Percentiles rank a stretch among this genome's conserved stretches.
Evolutionary conservation across 2,329 filamentous ascomycete genomes (phyloP).

Genomic region (Cadophora gregata): DNA sequence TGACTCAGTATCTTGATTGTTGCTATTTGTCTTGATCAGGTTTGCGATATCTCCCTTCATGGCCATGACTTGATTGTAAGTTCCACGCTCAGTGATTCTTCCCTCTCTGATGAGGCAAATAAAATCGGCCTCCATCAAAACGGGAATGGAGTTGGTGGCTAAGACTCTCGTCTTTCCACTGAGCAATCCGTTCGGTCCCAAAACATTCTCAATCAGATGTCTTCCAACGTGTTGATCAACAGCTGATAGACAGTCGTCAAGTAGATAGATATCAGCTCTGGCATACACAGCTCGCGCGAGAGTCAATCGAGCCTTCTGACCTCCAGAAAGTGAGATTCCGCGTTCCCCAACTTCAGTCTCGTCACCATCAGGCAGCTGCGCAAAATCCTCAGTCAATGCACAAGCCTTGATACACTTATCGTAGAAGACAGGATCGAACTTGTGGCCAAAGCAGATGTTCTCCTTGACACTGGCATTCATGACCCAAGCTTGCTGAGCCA

Average conservation of each 20-base stretch:
- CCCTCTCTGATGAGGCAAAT: constrained; percentile 86
- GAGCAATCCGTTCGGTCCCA: constrained; percentile 84
- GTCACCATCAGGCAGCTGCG: constrained; percentile 91
- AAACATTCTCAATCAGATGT: constrained; percentile 92
- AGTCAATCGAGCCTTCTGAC: constrained; percentile 93
- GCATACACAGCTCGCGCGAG: constrained; percentile 95
- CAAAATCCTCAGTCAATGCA: constrained; percentile 88
- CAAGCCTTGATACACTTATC: constrained; percentile 91
- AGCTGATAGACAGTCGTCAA: constrained; percentile 93
- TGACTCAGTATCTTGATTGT: constrained; percentile 54
- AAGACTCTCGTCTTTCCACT: constrained; percentile 87
- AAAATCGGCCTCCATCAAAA: constrained; percentile 87
- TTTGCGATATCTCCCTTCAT: constrained; percentile 92
- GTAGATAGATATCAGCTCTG: constrained; percentile 91
- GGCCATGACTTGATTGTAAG: constrained; percentile 87
- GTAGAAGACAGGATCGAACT: constrained; percentile 93
- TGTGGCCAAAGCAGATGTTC: constrained; percentile 95
- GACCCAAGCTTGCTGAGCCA: constrained; percentile 92
- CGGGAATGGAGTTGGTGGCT: constrained; percentile 93
- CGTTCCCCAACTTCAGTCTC: constrained; percentile 96
- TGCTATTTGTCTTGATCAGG: constrained; percentile 77
- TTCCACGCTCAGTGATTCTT: constrained; percentile 83
- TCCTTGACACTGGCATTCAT: constrained; percentile 98
- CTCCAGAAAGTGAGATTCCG: constrained; percentile 93
- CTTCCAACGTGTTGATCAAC: constrained; percentile 98